Conservation (phyloP, 257 asterid genomes). For the Cynanchum wilfordii region DNA sequence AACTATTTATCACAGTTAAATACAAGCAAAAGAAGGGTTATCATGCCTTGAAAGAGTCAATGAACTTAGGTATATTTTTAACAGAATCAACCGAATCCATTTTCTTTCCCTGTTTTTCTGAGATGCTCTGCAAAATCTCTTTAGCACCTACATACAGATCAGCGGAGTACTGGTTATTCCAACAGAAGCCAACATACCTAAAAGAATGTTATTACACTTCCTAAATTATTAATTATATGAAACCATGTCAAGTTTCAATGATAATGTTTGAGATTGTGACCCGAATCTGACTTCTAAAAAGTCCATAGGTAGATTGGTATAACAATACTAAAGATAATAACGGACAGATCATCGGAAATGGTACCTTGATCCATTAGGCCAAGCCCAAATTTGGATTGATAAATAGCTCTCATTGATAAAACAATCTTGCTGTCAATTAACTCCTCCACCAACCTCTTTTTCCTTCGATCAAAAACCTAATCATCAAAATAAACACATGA, state of each 20-base stretch:
- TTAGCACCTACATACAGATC: slow-evolving; percentile 71
- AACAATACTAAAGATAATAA: background rate
- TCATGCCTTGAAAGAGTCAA: slow-evolving; percentile 39
- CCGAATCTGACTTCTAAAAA: background rate
- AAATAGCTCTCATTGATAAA: slow-evolving; percentile 91
- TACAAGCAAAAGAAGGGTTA: slow-evolving; percentile 2
- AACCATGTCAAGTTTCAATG: background rate
- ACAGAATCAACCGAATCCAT: slow-evolving; percentile 85
- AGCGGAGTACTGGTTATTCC: slow-evolving; percentile 12
- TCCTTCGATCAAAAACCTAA: slow-evolving; percentile 89
- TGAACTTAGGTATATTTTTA: slow-evolving; percentile 69
- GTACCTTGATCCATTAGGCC: slow-evolving; percentile 94
- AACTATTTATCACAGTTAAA: background rate
- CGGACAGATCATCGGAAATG: slow-evolving; percentile 9
- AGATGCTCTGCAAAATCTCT: slow-evolving; percentile 82
- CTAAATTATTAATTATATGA: background rate
- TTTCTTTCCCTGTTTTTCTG: slow-evolving; percentile 95
- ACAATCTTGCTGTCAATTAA: slow-evolving; percentile 86
- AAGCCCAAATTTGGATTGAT: slow-evolving; percentile 87
- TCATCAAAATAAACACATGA: slow-evolving; percentile 9
- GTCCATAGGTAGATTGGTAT: slow-evolving; percentile 2
- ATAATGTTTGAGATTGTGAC: too few relatives aligned
- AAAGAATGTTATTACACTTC: background rate
- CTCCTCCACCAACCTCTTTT: slow-evolving; percentile 92
- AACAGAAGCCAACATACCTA: background rate